Percentiles rank a stretch among this genome's conserved stretches.
Conservation (phyloP, 768 basidiomycete genomes). For the Panaeolus cyanescens region DNA sequence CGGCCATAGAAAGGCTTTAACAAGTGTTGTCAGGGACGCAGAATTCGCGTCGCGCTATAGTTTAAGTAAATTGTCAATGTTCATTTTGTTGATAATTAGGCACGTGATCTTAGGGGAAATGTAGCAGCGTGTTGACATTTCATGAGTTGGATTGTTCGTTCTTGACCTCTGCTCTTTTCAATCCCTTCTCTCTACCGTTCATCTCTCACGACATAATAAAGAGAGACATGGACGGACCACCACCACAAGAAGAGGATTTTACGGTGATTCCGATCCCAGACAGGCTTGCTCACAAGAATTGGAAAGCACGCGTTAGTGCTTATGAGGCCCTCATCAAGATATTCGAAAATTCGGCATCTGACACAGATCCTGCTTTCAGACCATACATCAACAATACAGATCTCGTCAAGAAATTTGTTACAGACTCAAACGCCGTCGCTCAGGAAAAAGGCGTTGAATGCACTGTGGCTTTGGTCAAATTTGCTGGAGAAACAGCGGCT, state of each 20-base stretch:
- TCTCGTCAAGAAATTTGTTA: slow-evolving; percentile 82
- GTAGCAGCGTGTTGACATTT: slow-evolving; percentile 6
- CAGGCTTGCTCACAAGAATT: slow-evolving; percentile 91
- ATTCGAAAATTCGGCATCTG: slow-evolving; percentile 88
- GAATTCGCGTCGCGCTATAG: too few species aligned
- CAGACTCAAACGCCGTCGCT: slow-evolving; percentile 93
- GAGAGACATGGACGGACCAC: slow-evolving; percentile 80
- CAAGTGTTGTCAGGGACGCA: too few species aligned
- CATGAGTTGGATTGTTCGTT: slow-evolving; percentile 1
- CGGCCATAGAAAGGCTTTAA: too few species aligned
- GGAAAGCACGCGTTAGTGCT: slow-evolving; percentile 96
- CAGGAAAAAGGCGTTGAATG: slow-evolving; percentile 98
- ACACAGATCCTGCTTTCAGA: slow-evolving; percentile 92
- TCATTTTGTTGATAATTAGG: not conserved
- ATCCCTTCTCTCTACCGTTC: slow-evolving; percentile 13
- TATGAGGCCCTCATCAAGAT: slow-evolving; percentile 87
- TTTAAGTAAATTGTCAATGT: too few species aligned
- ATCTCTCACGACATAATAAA: not conserved
- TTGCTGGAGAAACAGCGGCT: slow-evolving; percentile 86
- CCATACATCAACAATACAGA: slow-evolving; percentile 81
- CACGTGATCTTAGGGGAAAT: slow-evolving; percentile 9
- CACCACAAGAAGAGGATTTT: slow-evolving; percentile 94
- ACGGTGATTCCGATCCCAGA: slow-evolving; percentile 75
- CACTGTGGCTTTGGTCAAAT: slow-evolving; percentile 82
- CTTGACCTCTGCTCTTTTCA: not conserved